phyloP scores from a whole-genome alignment of 768 basidiomycete species.

The Gelatoporia subvermispora region DNA sequence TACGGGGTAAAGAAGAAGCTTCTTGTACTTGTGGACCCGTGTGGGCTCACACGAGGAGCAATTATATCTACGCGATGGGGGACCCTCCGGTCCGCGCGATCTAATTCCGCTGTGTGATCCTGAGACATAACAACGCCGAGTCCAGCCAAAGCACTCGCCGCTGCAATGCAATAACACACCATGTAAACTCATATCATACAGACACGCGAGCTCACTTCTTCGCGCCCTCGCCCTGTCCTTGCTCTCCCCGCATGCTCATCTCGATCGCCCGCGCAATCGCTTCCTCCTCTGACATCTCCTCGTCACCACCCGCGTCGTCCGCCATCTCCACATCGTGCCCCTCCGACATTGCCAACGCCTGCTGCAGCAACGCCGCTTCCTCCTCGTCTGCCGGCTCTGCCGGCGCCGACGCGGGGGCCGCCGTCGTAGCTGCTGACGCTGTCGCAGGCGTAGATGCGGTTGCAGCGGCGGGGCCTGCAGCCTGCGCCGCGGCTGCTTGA shows the following conservation, averaged over 20 bases:
- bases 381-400: conserved; percentile 57
- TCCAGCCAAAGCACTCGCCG: too few relatives aligned
- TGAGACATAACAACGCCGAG: too few relatives aligned
- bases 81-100: too few relatives aligned
- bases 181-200: too few relatives aligned
- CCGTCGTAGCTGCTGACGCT: conserved; percentile 27
- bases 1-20: too few relatives aligned
- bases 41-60: too few relatives aligned
- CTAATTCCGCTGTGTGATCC: too few relatives aligned
- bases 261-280: conserved; percentile 88
- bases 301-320: conserved; percentile 49
- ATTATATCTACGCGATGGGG: too few relatives aligned
- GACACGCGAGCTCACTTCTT: too few relatives aligned
- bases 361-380: conserved; percentile 71
- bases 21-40: too few relatives aligned
- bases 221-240: conserved; percentile 36
- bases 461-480: conserved; percentile 26
- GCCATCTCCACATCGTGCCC: conserved; percentile 45
- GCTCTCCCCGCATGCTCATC: conserved; percentile 82
- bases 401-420: conserved; percentile 25
- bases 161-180: too few relatives aligned
- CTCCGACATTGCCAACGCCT: conserved; percentile 74
- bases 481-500: conserved; percentile 45
- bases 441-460: conserved; percentile 29
- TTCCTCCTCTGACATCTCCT: conserved; percentile 77